Evolutionary conservation across 2,329 filamentous ascomycete genomes (phyloP), one percentile per base, ranked within the genome.

Genomic region (Lasiodiplodia citricola): DNA sequence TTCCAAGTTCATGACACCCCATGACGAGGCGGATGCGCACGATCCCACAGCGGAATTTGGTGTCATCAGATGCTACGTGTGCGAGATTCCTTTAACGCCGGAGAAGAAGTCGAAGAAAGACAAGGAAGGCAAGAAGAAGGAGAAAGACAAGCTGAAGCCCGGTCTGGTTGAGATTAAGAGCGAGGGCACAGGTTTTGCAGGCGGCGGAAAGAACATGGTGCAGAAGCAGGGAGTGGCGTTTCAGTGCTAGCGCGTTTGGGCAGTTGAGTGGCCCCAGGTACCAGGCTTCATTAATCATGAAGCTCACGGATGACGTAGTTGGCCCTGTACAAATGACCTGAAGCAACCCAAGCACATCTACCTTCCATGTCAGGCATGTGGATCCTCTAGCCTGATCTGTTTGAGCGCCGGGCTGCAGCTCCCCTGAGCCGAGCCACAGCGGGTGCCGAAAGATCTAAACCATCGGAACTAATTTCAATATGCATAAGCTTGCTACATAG

Each of bases 101-200:
- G 71, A 72, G 57, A 80, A 81, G 66, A 80, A 85, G 58, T 83
- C 82, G 37, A 80, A 82, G 66, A 86, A 89, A 72, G 83, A 96
- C 70, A 86, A 96, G 69, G 89, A 92, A 66, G 93, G 97, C 78
- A 93, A 95, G 63, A 94, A 95, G 2, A 85, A 86, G 78, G 87
- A 90, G 69, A 88, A 98, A 47, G 86, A 96, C 62, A 86, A 91
- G 68, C 81, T 95, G 62, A 92, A 93, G 41, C 58, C 67, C 60
- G 91, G 89, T 8, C 81, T 94, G 31, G 93, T 92, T 0, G 92
- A 95, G 79, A 97, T 94, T 1, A 98, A 93, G 52, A 92, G 91
- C 44, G 95, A 97, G 74, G 95, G 95, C 0, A 98, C 95, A 0
- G 95, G 95, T 0, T 98, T 97, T 80, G 94, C 95, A 4, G 92